Percentiles rank a stretch among this genome's conserved stretches.
Conservation (phyloP, 306 rosid genomes). For the Fragaria iinumae region DNA sequence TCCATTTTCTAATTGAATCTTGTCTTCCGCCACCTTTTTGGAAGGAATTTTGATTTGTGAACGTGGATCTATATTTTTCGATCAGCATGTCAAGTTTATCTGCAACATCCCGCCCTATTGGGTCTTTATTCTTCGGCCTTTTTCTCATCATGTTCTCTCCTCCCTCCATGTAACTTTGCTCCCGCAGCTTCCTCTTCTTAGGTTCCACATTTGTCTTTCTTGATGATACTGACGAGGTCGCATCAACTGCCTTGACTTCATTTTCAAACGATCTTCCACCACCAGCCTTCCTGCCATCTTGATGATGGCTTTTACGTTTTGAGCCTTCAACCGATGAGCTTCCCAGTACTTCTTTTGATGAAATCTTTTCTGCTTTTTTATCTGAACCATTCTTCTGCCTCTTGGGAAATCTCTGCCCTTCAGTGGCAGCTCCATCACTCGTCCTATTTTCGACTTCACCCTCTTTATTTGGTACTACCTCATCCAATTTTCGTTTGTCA, state of each 20-base stretch:
- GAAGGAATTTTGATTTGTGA: constrained; percentile 44
- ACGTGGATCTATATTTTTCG: constrained; percentile 73
- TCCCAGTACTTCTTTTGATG: constrained; percentile 23
- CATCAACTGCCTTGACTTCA: constrained; percentile 25
- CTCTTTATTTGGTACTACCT: constrained; percentile 22
- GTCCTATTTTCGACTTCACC: constrained; percentile 25
- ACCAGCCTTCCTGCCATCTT: constrained; percentile 35
- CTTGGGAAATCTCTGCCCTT: constrained; percentile 37
- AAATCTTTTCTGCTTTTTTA: constrained; percentile 15
- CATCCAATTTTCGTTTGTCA: constrained; percentile 31
- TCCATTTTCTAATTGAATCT: constrained; percentile 81
- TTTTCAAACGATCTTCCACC: constrained; percentile 14
- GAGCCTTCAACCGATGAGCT: constrained; percentile 29
- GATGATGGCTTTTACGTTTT: constrained; percentile 22
- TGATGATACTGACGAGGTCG: constrained; percentile 16
- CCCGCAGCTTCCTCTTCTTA: constrained; percentile 53
- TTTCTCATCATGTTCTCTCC: constrained; percentile 37
- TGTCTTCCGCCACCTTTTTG: constrained; percentile 48
- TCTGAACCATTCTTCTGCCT: constrained; percentile 46
- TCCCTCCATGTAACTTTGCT: constrained; percentile 30
- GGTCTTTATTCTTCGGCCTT: constrained; percentile 60
- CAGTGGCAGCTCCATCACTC: constrained; percentile 34
- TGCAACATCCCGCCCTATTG: constrained; percentile 54
- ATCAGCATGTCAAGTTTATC: constrained; percentile 93
- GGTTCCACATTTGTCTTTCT: constrained; percentile 28